Percentiles rank a stretch among this genome's conserved stretches.
Evolutionary conservation across 2,329 filamentous ascomycete species (phyloP).

Genomic region (Orbilia brochopaga): DNA sequence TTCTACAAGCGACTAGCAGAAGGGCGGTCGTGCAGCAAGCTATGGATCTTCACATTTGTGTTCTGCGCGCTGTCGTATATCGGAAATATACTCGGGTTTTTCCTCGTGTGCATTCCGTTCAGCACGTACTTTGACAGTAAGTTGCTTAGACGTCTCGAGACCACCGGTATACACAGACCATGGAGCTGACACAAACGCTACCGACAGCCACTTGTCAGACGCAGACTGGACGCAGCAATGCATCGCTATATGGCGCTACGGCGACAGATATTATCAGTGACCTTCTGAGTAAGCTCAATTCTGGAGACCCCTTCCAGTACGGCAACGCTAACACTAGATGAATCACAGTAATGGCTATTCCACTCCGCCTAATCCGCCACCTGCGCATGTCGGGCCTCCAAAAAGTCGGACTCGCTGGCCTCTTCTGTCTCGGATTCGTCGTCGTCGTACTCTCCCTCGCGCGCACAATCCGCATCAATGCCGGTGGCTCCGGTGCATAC

Average conservation of each 20-base stretch:
- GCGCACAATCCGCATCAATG: slow-evolving; percentile 42
- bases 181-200: not conserved
- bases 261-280: slow-evolving; percentile 47
- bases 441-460: slow-evolving; percentile 44
- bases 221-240: slow-evolving; percentile 29
- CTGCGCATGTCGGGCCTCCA: slow-evolving; percentile 37
- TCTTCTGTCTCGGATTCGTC: slow-evolving; percentile 47
- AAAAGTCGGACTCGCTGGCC: slow-evolving; percentile 35
- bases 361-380: slow-evolving; percentile 43
- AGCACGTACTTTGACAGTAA: slow-evolving; percentile 44
- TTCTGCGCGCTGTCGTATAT: slow-evolving; percentile 39
- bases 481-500: slow-evolving; percentile 35
- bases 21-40: slow-evolving; percentile 36
- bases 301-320: not conserved
- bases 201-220: slow-evolving; percentile 22
- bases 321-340: not conserved
- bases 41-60: slow-evolving; percentile 41
- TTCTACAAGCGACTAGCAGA: slow-evolving; percentile 44
- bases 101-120: slow-evolving; percentile 43
- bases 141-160: not conserved
- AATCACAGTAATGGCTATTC: slow-evolving; percentile 42
- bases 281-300: slow-evolving; percentile 28
- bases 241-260: slow-evolving; percentile 34
- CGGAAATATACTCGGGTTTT: slow-evolving; percentile 41
- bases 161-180: not conserved